Base-by-base conservation (phyloP, 1,284 basidiomycete species). In the Tremellales sp. region DNA sequence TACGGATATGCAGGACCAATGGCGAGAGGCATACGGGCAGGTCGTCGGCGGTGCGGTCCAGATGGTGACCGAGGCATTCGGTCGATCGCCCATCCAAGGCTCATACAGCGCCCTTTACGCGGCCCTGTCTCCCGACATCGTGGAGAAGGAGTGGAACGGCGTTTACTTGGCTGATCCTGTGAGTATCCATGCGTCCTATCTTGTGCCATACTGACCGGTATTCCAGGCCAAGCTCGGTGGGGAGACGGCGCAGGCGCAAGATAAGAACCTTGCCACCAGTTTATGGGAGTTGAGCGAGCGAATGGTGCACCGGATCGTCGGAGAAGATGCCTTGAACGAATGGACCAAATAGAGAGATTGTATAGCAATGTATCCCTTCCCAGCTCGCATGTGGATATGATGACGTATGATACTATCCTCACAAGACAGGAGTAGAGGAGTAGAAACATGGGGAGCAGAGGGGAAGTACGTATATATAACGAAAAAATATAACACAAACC, bases 281-380 rank as follows among this genome's bases (percentile, higher is more conserved):
- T 53, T 76, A 33, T 76, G 75, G 71, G 66, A 95, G 91, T 71
- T 97, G 88, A 6, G 92, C 91, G 54, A 95, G 77, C 3, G 92
- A 93, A 75, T 97, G 93, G 65, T 90, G 85, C 53, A 94, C 75
- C 72, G 94, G 88, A 69, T 93, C 87, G 66, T 95, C 87, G 10
- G 90, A 87, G 42, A 95, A 77, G 34, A 97, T 89, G 73, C 68
- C 26, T 50, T 77, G 40, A 50, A 63, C 26, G 39, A 52, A n/a
- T 71, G 68, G 70, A 40, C 27, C 26, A 42, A 45, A 26, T 45
- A n/a, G n/a, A n/a, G n/a, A n/a, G n/a, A n/a, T n/a, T n/a, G n/a
- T n/a, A n/a, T n/a, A n/a, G n/a, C n/a, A n/a, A n/a, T n/a, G n/a
- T n/a, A n/a, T n/a, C n/a, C n/a, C n/a, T n/a, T n/a, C n/a, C n/a